Percentiles rank a stretch among this genome's conserved stretches.
phyloP scores from a whole-genome alignment of 331 rosid species.

The Erythrophleum ivorense region DNA sequence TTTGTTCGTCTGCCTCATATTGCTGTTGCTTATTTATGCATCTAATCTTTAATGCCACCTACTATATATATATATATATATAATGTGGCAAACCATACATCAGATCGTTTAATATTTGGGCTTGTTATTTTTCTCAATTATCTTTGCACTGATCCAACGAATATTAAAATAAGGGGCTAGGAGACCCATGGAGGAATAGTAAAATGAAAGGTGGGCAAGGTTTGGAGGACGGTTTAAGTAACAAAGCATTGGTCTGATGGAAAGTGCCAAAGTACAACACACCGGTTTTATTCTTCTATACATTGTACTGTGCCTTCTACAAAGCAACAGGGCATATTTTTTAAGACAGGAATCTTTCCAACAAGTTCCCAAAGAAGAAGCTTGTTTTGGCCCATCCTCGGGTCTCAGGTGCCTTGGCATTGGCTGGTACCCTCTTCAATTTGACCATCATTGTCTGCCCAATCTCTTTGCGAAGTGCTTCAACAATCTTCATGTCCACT shows the following conservation, averaged over 20 bases:
- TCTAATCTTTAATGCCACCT: background rate
- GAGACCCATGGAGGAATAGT: background rate
- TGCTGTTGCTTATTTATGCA: background rate
- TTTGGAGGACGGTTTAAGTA: background rate
- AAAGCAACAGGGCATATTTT: background rate
- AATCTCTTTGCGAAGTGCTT: slow-evolving; percentile 73
- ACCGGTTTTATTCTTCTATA: slow-evolving; percentile 44
- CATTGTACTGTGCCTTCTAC: background rate
- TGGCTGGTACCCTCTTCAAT: slow-evolving; percentile 69
- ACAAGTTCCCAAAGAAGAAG: slow-evolving; percentile 64
- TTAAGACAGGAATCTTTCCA: slow-evolving; percentile 61
- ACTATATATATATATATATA: background rate
- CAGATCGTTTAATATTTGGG: background rate
- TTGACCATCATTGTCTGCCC: slow-evolving; percentile 73
- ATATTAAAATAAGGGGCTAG: background rate
- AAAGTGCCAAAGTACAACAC: slow-evolving; percentile 26
- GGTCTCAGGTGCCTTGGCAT: slow-evolving; percentile 58
- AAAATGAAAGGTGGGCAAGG: background rate
- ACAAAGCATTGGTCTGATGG: slow-evolving; percentile 29
- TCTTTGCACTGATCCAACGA: background rate
- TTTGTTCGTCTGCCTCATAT: background rate
- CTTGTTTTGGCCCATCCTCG: slow-evolving; percentile 57
- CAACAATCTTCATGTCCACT: slow-evolving; percentile 63
- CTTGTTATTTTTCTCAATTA: background rate
- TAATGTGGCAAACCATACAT: background rate